Conservation (phyloP, 73 alveolate species). For the Breviolum minutum region DNA sequence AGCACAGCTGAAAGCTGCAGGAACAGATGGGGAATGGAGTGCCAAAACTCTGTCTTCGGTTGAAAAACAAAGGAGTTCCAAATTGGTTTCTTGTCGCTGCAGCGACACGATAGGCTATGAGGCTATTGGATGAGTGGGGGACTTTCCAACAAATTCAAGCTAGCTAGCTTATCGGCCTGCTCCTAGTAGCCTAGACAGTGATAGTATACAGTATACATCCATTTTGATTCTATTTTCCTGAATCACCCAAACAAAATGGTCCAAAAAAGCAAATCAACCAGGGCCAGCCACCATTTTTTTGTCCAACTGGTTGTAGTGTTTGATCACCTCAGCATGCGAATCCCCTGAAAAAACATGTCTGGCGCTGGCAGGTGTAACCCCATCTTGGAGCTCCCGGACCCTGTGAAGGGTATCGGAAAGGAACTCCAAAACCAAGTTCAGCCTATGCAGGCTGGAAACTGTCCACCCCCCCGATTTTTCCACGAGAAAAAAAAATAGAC, state of each 20-base stretch:
- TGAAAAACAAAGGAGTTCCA: background rate
- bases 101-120: too few species aligned
- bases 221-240: background rate
- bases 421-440: slow-evolving; percentile 98
- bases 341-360: too few species aligned
- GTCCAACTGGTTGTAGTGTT: slow-evolving; percentile 97
- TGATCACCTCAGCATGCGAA: slow-evolving; percentile 96
- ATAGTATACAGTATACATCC: background rate
- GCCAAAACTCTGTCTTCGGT: background rate
- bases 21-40: background rate
- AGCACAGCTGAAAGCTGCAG: background rate
- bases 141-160: too few species aligned
- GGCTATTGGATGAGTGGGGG: too few species aligned
- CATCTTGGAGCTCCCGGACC: background rate
- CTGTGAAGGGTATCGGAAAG: slow-evolving; percentile 97
- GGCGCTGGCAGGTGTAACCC: too few species aligned
- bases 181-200: too few species aligned
- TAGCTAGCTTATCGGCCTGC: too few species aligned
- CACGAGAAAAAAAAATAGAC: too few species aligned
- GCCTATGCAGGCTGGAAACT: slow-evolving; percentile 68
- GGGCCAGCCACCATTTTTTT: slow-evolving; percentile 81
- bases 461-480: background rate
- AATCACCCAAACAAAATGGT: background rate
- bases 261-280: background rate
- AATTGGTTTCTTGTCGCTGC: too few species aligned